Evolutionary conservation across 2,329 filamentous ascomycete species (phyloP).

Genomic region (Xylaria sp.): DNA sequence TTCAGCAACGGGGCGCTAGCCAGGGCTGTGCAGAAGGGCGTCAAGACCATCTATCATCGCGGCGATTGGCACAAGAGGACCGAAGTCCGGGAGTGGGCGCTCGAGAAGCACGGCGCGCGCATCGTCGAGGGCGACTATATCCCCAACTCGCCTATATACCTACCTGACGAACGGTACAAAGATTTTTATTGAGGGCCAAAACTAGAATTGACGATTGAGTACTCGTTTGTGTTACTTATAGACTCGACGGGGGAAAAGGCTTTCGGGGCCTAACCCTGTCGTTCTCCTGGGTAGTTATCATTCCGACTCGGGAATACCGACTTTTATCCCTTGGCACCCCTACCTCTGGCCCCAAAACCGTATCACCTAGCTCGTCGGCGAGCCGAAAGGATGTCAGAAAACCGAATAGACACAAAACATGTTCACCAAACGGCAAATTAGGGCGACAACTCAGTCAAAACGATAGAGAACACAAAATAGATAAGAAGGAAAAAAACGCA

Average conservation of each 20-base stretch:
- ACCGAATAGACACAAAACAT: background rate
- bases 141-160: slow-evolving; percentile 20
- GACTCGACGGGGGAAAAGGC: no score
- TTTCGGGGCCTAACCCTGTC: no score
- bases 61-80: slow-evolving; percentile 5
- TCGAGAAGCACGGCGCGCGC: slow-evolving; percentile 32
- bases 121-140: slow-evolving; percentile 35
- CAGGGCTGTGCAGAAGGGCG: slow-evolving; percentile 38
- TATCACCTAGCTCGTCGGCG: no score
- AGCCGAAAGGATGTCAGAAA: background rate
- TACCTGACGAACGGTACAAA: slow-evolving; percentile 2
- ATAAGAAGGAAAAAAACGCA: background rate
- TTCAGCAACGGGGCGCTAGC: slow-evolving; percentile 39
- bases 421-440: background rate
- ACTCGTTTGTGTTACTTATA: no score
- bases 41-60: slow-evolving; percentile 41
- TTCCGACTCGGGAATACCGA: no score
- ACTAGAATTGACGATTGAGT: background rate
- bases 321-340: no score
- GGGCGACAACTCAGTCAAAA: background rate
- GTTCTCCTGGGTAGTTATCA: no score
- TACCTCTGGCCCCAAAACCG: no score
- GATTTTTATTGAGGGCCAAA: slow-evolving; percentile 4
- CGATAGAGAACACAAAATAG: background rate
- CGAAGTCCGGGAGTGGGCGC: slow-evolving; percentile 42